phyloP scores from a whole-genome alignment of 2,329 filamentous ascomycete species.

The Penicillium olsonii region DNA sequence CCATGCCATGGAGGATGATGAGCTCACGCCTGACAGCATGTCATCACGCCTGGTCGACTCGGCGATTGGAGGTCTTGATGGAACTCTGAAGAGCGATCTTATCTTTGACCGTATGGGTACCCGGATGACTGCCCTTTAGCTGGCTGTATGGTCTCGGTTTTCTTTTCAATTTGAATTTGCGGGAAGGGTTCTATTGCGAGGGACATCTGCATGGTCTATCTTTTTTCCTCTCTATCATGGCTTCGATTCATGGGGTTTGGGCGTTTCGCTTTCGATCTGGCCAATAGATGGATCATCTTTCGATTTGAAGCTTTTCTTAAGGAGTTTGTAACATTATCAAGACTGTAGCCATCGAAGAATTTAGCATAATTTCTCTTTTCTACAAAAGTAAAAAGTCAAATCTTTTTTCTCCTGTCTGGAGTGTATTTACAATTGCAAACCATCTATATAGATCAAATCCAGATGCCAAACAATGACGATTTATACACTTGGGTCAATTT shows the following conservation, averaged over 20 bases:
- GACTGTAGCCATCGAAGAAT: background rate
- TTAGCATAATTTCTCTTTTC: background rate
- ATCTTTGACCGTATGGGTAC: slow-evolving; percentile 48
- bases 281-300: background rate
- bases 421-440: background rate
- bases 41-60: slow-evolving; percentile 50
- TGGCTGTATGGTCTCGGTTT: background rate
- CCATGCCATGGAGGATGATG: slow-evolving; percentile 41
- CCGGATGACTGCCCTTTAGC: slow-evolving; percentile 33
- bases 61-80: slow-evolving; percentile 44
- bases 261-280: slow-evolving; percentile 1
- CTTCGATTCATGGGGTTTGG: slow-evolving; percentile 1
- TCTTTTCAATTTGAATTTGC: background rate
- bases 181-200: slow-evolving; percentile 1
- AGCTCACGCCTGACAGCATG: slow-evolving; percentile 52
- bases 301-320: background rate
- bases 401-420: background rate
- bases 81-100: slow-evolving; percentile 43
- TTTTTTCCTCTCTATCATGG: background rate
- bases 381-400: background rate
- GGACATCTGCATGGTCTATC: slow-evolving; percentile 14
- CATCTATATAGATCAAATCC: background rate
- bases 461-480: background rate
- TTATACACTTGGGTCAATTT: background rate
- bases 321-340: background rate